A percentile compares a stretch with the other conserved stretches of the same genome.
Conservation (phyloP, 164 flowering plant genomes). For the Saururus chinensis region DNA sequence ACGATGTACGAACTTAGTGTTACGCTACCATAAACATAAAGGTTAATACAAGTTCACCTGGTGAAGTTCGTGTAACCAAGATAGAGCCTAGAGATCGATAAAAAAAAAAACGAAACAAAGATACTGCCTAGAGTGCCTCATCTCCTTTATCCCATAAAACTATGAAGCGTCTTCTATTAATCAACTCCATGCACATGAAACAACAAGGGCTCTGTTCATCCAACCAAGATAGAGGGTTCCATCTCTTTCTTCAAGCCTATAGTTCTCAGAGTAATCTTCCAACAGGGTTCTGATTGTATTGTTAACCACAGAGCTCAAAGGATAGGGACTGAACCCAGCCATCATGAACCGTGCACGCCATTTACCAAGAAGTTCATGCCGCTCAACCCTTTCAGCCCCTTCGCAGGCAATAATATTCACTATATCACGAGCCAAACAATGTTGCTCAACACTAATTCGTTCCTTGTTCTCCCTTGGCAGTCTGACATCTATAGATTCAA, state of each 20-base stretch:
- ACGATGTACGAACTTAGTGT: not conserved
- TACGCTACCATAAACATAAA: too few species aligned
- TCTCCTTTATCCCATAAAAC: not conserved
- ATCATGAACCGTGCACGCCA: constrained; percentile 51
- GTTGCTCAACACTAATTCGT: constrained; percentile 68
- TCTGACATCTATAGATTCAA: constrained; percentile 60
- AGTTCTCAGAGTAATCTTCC: constrained; percentile 36
- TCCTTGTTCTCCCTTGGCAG: constrained; percentile 60
- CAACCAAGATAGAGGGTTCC: constrained; percentile 69
- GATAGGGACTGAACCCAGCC: constrained; percentile 71
- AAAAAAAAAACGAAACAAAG: too few species aligned
- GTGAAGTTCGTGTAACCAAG: not conserved
- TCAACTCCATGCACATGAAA: constrained; percentile 68
- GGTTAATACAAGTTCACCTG: not conserved
- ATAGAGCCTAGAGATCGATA: too few species aligned
- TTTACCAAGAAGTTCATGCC: constrained; percentile 61
- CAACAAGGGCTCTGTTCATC: constrained; percentile 43
- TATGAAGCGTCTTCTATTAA: not conserved
- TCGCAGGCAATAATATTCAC: constrained; percentile 80
- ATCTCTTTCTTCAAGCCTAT: constrained; percentile 55
- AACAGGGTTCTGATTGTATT: constrained; percentile 44
- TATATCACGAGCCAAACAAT: constrained; percentile 65
- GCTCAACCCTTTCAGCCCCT: constrained; percentile 70
- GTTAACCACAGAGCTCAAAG: constrained; percentile 51
- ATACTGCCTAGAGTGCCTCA: too few species aligned